Evolutionary conservation across 1,284 basidiomycete species (phyloP).

Genomic region (Fomes fomentarius): DNA sequence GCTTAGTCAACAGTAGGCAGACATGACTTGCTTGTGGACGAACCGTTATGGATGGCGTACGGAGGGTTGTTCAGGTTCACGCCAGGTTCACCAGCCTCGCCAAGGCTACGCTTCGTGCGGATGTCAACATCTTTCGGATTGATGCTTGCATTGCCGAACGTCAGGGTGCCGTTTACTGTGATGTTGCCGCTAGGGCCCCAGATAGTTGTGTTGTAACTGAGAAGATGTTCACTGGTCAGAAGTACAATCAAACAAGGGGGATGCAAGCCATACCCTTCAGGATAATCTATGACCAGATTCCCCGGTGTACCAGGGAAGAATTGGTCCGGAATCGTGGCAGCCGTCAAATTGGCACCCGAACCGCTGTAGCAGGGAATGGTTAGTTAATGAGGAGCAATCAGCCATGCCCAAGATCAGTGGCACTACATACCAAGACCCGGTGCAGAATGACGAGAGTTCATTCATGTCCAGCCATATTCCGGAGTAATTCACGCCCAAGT

Average conservation of each 20-base stretch:
- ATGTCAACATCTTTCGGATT: conserved; percentile 38
- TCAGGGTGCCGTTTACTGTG: conserved; percentile 68
- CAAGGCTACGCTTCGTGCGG: conserved; percentile 40
- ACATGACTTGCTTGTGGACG: conserved; percentile 40
- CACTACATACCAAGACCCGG: conserved; percentile 59
- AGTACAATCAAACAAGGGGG: conserved; percentile 1
- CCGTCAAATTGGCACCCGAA: conserved; percentile 53
- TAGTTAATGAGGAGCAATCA: too few species aligned
- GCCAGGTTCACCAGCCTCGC: conserved; percentile 53
- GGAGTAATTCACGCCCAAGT: conserved; percentile 59
- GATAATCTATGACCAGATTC: conserved; percentile 55
- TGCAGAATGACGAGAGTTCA: conserved; percentile 69
- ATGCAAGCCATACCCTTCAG: conserved; percentile 58
- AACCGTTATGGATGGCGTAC: conserved; percentile 75
- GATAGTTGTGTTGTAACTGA: conserved; percentile 62
- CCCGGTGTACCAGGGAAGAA: conserved; percentile 56
- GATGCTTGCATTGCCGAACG: conserved; percentile 54
- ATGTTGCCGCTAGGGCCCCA: conserved; percentile 76
- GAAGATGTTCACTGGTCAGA: background rate
- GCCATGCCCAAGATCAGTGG: conserved; percentile 18
- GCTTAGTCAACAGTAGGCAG: too few species aligned
- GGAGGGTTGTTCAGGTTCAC: conserved; percentile 61
- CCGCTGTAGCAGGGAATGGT: too few species aligned
- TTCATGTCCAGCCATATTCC: conserved; percentile 85
- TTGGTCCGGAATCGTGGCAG: conserved; percentile 48